A percentile compares a stretch with the other conserved stretches of the same genome.
phyloP scores from a whole-genome alignment of 148 eudicot genomes.

The Heliosperma pusillum region DNA sequence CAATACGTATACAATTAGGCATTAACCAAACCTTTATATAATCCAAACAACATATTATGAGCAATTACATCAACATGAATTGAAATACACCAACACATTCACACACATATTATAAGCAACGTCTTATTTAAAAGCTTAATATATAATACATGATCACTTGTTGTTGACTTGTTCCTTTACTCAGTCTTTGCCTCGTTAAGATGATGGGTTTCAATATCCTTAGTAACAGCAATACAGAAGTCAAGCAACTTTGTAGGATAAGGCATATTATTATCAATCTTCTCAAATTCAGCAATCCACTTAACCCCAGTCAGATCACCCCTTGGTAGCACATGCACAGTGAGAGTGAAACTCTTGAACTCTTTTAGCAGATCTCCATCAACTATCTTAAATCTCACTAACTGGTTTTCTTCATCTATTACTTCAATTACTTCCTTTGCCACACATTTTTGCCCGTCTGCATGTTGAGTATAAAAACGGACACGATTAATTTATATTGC shows the following conservation, averaged over 20 bases:
- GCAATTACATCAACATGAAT: too few relatives aligned
- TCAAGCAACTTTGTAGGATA: not conserved
- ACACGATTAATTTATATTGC: not conserved
- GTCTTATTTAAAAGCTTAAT: too few relatives aligned
- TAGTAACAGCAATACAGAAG: not conserved
- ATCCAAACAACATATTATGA: too few relatives aligned
- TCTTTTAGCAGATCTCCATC: conserved; percentile 1
- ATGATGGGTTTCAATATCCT: too few relatives aligned
- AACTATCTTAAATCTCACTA: not conserved
- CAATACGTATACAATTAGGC: too few relatives aligned
- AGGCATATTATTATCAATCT: not conserved
- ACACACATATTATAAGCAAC: too few relatives aligned
- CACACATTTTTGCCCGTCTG: conserved; percentile 10
- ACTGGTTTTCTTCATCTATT: not conserved
- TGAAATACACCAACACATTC: too few relatives aligned
- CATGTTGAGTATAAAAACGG: too few relatives aligned
- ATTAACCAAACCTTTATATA: too few relatives aligned
- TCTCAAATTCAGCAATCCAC: conserved; percentile 5
- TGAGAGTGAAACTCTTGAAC: not conserved
- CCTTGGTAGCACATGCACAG: not conserved
- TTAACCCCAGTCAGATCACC: not conserved
- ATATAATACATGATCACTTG: too few relatives aligned
- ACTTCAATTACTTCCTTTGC: conserved; percentile 9
- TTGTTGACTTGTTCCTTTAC: too few relatives aligned
- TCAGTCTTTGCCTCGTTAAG: too few relatives aligned